Percentiles rank a stretch among this genome's conserved stretches.
These are phyloP conservation scores for Thinopyrum elongatum DNA, from an alignment of 176 grass and related monocot species.

Conservation along the genomic window DNA sequence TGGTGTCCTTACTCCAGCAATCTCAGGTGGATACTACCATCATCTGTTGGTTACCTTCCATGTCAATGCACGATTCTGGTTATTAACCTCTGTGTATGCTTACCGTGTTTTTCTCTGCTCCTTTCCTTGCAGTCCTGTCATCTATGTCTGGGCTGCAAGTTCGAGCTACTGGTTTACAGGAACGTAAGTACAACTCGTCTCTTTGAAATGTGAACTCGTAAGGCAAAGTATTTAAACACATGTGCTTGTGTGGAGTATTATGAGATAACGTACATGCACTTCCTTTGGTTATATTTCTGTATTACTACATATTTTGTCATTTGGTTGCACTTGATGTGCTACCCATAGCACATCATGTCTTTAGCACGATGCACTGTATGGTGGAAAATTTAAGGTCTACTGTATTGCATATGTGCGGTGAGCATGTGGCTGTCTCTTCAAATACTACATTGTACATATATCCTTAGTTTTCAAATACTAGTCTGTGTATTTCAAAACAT, in stretches of 20 bases:
- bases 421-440: background rate
- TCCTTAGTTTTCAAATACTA: background rate
- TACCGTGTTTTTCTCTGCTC: constrained; percentile 27
- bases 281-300: background rate
- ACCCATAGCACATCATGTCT: background rate
- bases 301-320: background rate
- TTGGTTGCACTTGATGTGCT: background rate
- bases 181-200: constrained; percentile 55
- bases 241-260: background rate
- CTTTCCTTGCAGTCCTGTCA: constrained; percentile 73
- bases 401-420: background rate
- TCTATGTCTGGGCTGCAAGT: constrained; percentile 95
- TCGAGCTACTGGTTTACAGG: constrained; percentile 54
- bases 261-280: background rate
- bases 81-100: constrained; percentile 24
- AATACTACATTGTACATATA: background rate
- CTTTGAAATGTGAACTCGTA: constrained; percentile 16
- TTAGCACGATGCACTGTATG: background rate
- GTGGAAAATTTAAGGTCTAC: background rate
- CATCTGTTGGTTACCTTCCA: constrained; percentile 2
- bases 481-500: background rate
- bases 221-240: background rate
- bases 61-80: background rate
- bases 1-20: constrained; percentile 93
- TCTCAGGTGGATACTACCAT: constrained; percentile 61